Base-by-base conservation (phyloP, 2,329 filamentous ascomycete species). In the Leptographium wingfieldii region DNA sequence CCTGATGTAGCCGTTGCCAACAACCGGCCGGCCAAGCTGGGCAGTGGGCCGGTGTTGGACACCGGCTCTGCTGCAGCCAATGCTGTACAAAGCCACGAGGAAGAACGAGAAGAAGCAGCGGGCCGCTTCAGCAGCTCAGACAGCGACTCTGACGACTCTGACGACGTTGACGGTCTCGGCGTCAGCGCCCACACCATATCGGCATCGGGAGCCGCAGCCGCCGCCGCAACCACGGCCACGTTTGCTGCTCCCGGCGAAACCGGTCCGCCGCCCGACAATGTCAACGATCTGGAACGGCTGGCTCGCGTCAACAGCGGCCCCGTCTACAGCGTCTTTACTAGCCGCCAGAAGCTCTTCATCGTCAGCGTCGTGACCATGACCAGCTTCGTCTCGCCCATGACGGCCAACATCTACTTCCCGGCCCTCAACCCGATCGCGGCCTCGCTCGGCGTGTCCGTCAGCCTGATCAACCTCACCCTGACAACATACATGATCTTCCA, bases 401-500 rank as follows among this genome's bases (percentile, higher is more conserved):
- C 80, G 1, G 82, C 80, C 62, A 84, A 83, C 65, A 80, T 85
- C 55, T 83, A 77, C 65, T 77, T 77, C 58, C 75, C 76, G 6
- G 74, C 74, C 5, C 67, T 77, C 22, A 71, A 72, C 25, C 65
- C 71, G 2, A 67, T 78, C 19, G 68, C 76, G 0, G 59, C 64
- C 3, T 72, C 73, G 35, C 64, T 78, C 1, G 69, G 68, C 5
- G 74, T 77, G 3, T 69, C 71, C 2, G 63, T 73, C 38, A 66
- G 66, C 31, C 68, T 76, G 57, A 72, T 80, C 65, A 80, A 80
- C 65, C 65, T 80, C 62, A 78, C 77, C 1, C 60, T 81, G 40
- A 85, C 82, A 3, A 82, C 81, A 1, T 85, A 82, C 67, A 82
- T 84, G 80, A 77, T 87, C 59, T 75, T 86, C 53, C 84, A 87